Percentiles rank a stretch among this genome's conserved stretches.
These are phyloP conservation scores for Inonotus hispidus DNA, from an alignment of 1,284 basidiomycete species.

Conservation along the genomic window DNA sequence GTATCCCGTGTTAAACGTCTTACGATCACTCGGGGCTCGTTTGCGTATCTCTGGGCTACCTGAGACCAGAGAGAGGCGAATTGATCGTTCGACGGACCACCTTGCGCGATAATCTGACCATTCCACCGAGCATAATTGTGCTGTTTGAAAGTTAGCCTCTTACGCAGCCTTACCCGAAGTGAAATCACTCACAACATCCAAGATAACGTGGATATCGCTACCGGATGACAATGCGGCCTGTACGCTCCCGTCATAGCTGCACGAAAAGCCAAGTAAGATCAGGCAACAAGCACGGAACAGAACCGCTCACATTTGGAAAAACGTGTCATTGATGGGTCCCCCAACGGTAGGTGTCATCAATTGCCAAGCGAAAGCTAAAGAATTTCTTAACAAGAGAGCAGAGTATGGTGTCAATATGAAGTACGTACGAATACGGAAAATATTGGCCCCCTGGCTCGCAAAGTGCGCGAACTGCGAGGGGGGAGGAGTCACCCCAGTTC, in stretches of 20 bases:
- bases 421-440: slow-evolving; percentile 21
- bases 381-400: slow-evolving; percentile 17
- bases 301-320: slow-evolving; percentile 20
- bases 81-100: slow-evolving; percentile 30
- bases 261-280: not conserved
- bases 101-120: slow-evolving; percentile 29
- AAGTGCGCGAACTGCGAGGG: slow-evolving; percentile 20
- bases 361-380: slow-evolving; percentile 30
- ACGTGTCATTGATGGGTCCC: slow-evolving; percentile 27
- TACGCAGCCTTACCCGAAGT: not conserved
- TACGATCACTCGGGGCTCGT: slow-evolving; percentile 29
- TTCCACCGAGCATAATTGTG: slow-evolving; percentile 29
- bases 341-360: slow-evolving; percentile 27
- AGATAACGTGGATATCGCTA: slow-evolving; percentile 26
- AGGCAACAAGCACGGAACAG: not conserved
- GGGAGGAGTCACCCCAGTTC: slow-evolving; percentile 19
- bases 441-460: slow-evolving; percentile 21
- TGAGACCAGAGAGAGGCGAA: slow-evolving; percentile 31
- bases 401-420: not conserved
- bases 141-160: not conserved
- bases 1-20: not conserved
- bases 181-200: slow-evolving; percentile 28
- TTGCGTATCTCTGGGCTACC: slow-evolving; percentile 31
- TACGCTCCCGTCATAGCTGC: slow-evolving; percentile 24
- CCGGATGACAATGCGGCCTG: slow-evolving; percentile 26